Evolutionary conservation across 192 early-diverging fungal genomes (phyloP).

Genomic region (Thamnidium elegans): DNA sequence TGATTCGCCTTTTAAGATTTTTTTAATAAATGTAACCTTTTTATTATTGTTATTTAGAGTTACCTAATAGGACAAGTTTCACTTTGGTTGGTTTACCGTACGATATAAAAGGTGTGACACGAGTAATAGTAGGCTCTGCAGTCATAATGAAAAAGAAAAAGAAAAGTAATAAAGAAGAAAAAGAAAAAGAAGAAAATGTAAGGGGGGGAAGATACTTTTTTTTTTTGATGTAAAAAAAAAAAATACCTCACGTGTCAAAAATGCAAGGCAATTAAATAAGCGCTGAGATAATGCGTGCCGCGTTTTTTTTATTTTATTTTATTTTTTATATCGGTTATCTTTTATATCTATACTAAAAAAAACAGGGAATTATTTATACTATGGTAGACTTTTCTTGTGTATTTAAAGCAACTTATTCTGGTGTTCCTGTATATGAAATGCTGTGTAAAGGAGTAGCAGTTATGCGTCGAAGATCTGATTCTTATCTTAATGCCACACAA

Average conservation of each 20-base stretch:
- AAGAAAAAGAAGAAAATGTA: background rate
- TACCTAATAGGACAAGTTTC: conserved; percentile 93
- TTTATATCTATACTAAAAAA: background rate
- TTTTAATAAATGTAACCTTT: background rate
- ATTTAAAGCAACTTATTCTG: conserved; percentile 90
- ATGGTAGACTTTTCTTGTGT: conserved; percentile 44
- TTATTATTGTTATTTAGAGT: background rate
- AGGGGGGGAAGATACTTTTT: conserved; percentile 1
- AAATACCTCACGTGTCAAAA: conserved; percentile 6
- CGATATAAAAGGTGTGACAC: background rate
- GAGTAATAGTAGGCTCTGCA: conserved; percentile 5
- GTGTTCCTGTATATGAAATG: conserved; percentile 95
- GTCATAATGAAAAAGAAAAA: background rate
- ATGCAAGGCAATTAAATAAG: background rate
- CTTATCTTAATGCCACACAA: conserved; percentile 96
- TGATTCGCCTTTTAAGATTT: conserved; percentile 62
- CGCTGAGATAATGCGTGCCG: background rate
- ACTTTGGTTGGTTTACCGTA: conserved; percentile 85
- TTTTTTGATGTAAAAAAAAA: too few species aligned
- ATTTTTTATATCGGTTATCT: conserved; percentile 1
- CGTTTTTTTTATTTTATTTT: too few species aligned
- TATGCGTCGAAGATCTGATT: conserved; percentile 80
- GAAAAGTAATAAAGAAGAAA: conserved; percentile 6
- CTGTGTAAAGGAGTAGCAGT: conserved; percentile 73
- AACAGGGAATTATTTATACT: background rate